Base-by-base conservation (phyloP, 2,329 filamentous ascomycete genomes). In the Camillea tinctor region DNA sequence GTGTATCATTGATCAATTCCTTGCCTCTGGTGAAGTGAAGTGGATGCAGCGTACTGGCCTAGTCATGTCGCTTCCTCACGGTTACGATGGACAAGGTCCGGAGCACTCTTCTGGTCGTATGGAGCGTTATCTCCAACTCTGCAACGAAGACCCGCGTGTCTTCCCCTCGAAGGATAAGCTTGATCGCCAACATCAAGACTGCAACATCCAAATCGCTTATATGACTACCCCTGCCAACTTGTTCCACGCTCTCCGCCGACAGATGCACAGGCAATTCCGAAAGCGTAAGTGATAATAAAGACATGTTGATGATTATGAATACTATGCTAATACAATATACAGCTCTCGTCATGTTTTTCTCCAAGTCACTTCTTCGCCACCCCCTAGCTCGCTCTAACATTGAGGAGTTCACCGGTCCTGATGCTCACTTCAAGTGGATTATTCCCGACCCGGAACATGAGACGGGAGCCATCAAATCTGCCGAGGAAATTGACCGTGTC, bases 241-340 rank as follows among this genome's bases (percentile, higher is more conserved):
- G 75, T 99, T 99, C 89, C 95, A 99, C 79, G 88, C 95, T 68
- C 86, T 99, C 65, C 91, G 95, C 75, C 88, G 95, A 78, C 95
- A 99, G 81, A 97, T 99, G 88, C 93, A 98, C 84, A 88, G 95
- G 73, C 94, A 99, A 76, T 99, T 99, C 90, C 88, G 95, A 80
- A 99, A 99, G 84, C 95, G 92, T 95, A 84, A 87, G 91, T 68
- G 5, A 2, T 49, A 3, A 2, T n/a, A 21, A 4, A 9, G 11
- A 36, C 48, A 1, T 20, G 48, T 24, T 22, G 26, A 55, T 36
- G 44, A 58, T 44, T 23, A 50, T n/a, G n/a, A 55, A 36, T 22
- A 17, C 36, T 19, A 57, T 50, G 57, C 72, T 75, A 67, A 75
- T 60, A 40, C 30, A 48, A 48, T 55, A 21, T 71, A 30, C 7